Conservation (phyloP, 352 stramenopile species). For the Bremia lactucae region DNA sequence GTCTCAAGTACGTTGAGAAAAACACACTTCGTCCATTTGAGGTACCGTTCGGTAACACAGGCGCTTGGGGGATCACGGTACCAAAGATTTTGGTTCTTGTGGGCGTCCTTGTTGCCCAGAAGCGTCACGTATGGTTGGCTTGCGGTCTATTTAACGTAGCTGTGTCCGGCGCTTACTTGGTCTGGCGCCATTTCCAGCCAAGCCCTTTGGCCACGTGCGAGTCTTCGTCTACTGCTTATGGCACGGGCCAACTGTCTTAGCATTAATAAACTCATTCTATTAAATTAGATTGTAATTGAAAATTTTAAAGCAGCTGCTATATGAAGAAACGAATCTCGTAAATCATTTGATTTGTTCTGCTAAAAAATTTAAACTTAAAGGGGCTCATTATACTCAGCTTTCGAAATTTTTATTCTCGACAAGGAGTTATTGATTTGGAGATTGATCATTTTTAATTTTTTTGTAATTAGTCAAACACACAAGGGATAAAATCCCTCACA, state of each 20-base stretch:
- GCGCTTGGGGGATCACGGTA: slow-evolving; percentile 68
- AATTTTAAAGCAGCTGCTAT: too few species aligned
- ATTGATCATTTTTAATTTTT: too few species aligned
- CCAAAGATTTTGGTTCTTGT: slow-evolving; percentile 76
- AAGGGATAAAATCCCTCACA: too few species aligned
- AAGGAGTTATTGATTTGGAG: too few species aligned
- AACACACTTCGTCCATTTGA: slow-evolving; percentile 59
- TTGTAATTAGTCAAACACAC: too few species aligned
- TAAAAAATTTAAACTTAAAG: too few species aligned
- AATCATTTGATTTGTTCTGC: too few species aligned
- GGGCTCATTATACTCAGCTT: too few species aligned
- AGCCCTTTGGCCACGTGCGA: background rate
- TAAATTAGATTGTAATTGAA: too few species aligned
- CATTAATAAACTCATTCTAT: background rate
- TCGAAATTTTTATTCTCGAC: too few species aligned
- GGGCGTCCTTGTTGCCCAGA: slow-evolving; percentile 60
- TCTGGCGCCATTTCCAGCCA: slow-evolving; percentile 57
- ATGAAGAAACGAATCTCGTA: too few species aligned
- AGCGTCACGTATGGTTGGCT: slow-evolving; percentile 52
- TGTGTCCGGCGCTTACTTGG: slow-evolving; percentile 41
- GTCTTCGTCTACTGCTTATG: slow-evolving; percentile 17
- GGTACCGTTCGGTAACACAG: slow-evolving; percentile 56
- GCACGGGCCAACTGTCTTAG: slow-evolving; percentile 29
- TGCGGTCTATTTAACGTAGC: slow-evolving; percentile 59
- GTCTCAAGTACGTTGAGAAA: slow-evolving; percentile 75